A percentile compares a stretch with the other conserved stretches of the same genome.
phyloP scores from a whole-genome alignment of 768 basidiomycete species.

The Pulveroboletus ravenelii region DNA sequence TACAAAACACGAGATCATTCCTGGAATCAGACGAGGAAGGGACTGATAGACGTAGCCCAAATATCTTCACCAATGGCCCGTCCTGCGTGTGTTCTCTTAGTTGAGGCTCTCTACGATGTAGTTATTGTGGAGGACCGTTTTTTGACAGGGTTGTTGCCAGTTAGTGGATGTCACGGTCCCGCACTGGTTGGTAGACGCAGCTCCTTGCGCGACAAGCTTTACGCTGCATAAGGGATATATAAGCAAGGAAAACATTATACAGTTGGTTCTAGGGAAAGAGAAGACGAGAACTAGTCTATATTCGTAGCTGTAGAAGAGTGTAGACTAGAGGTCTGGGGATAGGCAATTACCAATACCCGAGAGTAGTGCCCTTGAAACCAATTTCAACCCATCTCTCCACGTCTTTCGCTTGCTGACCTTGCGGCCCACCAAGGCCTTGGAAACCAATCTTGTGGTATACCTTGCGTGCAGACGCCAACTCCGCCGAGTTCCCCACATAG shows the following conservation, averaged over 20 bases:
- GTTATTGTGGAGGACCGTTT: no score
- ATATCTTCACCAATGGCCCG: background rate
- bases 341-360: constrained; percentile 17
- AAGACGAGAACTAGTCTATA: background rate
- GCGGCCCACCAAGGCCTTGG: constrained; percentile 7
- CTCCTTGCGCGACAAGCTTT: no score
- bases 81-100: no score
- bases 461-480: constrained; percentile 15
- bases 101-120: no score
- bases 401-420: constrained; percentile 3
- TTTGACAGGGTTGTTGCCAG: no score
- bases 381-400: constrained; percentile 21
- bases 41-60: background rate
- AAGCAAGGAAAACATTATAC: background rate
- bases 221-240: no score
- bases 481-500: constrained; percentile 48
- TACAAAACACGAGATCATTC: background rate
- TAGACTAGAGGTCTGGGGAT: no score
- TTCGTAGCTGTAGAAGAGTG: background rate
- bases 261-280: background rate
- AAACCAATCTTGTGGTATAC: constrained; percentile 22
- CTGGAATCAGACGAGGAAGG: background rate
- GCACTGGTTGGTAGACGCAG: no score
- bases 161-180: no score
- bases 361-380: constrained; percentile 10